Conservation (phyloP, 257 asterid genomes). For the Datura wrightii region DNA sequence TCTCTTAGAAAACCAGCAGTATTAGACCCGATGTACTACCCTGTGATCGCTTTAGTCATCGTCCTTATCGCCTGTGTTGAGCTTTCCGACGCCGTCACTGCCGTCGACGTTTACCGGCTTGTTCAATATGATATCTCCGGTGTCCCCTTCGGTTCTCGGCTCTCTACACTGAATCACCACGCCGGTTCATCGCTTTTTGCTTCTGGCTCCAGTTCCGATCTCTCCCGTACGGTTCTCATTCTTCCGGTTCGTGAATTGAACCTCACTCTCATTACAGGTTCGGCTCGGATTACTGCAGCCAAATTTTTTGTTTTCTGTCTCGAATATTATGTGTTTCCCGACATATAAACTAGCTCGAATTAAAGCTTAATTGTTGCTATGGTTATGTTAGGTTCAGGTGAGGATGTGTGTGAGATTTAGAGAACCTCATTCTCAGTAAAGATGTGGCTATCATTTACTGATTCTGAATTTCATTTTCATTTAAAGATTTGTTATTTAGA, state of each 20-base stretch:
- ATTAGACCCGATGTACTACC: slow-evolving; percentile 57
- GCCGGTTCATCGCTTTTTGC: slow-evolving; percentile 83
- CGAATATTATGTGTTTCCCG: background rate
- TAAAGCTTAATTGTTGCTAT: background rate
- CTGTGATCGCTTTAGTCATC: slow-evolving; percentile 52
- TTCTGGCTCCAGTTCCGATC: slow-evolving; percentile 54
- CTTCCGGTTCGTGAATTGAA: slow-evolving; percentile 87
- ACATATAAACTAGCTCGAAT: background rate
- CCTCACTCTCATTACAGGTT: slow-evolving; percentile 23
- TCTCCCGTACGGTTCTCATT: slow-evolving; percentile 83
- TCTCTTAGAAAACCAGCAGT: slow-evolving; percentile 40
- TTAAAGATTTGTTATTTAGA: background rate
- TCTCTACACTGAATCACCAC: slow-evolving; percentile 85
- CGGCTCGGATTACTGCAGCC: background rate
- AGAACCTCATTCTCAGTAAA: background rate
- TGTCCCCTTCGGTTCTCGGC: slow-evolving; percentile 89
- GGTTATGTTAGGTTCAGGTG: background rate
- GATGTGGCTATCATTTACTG: background rate
- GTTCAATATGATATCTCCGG: slow-evolving; percentile 93
- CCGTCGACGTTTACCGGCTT: slow-evolving; percentile 89
- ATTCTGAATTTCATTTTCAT: background rate
- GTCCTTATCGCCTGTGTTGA: slow-evolving; percentile 74
- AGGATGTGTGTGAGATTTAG: background rate
- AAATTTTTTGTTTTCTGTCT: background rate
- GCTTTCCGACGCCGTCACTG: slow-evolving; percentile 78